Conservation (phyloP, 108 stramenopile species). For the Nitzschia palea region DNA sequence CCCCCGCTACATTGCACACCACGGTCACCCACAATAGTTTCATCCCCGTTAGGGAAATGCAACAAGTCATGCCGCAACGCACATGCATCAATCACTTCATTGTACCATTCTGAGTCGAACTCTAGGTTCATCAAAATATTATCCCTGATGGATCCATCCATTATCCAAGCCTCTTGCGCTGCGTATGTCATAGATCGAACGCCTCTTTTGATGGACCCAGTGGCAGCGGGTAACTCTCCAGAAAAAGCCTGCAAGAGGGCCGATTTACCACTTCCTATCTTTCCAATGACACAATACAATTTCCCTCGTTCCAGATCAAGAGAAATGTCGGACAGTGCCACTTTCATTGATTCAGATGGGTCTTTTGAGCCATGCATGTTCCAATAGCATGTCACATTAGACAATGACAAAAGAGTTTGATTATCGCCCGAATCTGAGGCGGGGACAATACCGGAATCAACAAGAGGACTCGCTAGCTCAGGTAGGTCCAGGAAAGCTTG, state of each 20-base stretch:
- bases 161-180: slow-evolving; percentile 92
- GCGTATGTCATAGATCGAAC: slow-evolving; percentile 66
- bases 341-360: neutral
- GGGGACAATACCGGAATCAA: neutral
- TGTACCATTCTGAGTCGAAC: slow-evolving; percentile 58
- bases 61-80: slow-evolving; percentile 73
- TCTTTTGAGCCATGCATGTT: neutral
- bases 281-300: slow-evolving; percentile 66
- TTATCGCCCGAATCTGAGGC: neutral
- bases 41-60: slow-evolving; percentile 61
- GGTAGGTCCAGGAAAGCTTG: slow-evolving; percentile 71
- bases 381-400: slow-evolving; percentile 47
- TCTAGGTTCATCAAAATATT: slow-evolving; percentile 81
- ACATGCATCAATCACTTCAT: slow-evolving; percentile 69
- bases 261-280: slow-evolving; percentile 67
- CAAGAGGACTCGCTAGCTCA: slow-evolving; percentile 19
- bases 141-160: slow-evolving; percentile 84
- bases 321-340: slow-evolving; percentile 42
- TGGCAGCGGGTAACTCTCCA: slow-evolving; percentile 57
- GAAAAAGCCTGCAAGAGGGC: slow-evolving; percentile 66
- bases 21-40: slow-evolving; percentile 89
- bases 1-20: slow-evolving; percentile 94
- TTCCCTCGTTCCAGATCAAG: slow-evolving; percentile 46
- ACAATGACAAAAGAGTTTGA: slow-evolving; percentile 13
- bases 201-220: slow-evolving; percentile 44